Conservation (phyloP, 1,284 basidiomycete species). For the Marasmius fiardii region DNA sequence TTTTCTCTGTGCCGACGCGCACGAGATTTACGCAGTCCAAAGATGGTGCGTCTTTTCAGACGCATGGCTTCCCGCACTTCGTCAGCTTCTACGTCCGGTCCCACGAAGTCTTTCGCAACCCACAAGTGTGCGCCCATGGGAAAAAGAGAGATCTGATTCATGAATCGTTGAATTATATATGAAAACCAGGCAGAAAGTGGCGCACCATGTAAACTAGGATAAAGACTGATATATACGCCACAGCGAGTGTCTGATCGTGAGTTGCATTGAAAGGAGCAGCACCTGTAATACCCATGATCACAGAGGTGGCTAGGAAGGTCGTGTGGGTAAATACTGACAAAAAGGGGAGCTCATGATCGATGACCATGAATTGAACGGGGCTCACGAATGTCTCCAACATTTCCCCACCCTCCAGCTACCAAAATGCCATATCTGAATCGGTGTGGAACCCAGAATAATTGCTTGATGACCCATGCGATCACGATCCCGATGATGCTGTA, state of each 20-base stretch:
- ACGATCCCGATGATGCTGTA: conserved; percentile 53
- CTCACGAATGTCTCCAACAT: conserved; percentile 68
- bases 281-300: conserved; percentile 53
- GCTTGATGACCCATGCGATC: conserved; percentile 55
- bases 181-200: conserved; percentile 2
- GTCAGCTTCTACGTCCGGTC: conserved; percentile 56
- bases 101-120: conserved; percentile 57
- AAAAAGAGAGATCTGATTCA: conserved; percentile 59
- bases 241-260: conserved; percentile 51
- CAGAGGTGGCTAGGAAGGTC: conserved; percentile 51
- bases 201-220: conserved; percentile 42
- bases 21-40: conserved; percentile 15
- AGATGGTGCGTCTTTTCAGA: conserved; percentile 21
- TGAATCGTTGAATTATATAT: not conserved
- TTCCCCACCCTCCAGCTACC: conserved; percentile 62
- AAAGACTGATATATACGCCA: conserved; percentile 57
- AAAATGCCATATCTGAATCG: conserved; percentile 70
- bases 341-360: too few relatives aligned
- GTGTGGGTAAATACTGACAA: not conserved
- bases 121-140: conserved; percentile 51
- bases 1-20: conserved; percentile 6
- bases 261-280: conserved; percentile 48
- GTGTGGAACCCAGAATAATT: conserved; percentile 76
- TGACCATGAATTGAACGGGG: too few relatives aligned
- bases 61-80: conserved; percentile 42